These are phyloP conservation scores for Xylariaceae sp. DNA, from an alignment of 2,329 filamentous ascomycete species.

Conservation along the genomic window DNA sequence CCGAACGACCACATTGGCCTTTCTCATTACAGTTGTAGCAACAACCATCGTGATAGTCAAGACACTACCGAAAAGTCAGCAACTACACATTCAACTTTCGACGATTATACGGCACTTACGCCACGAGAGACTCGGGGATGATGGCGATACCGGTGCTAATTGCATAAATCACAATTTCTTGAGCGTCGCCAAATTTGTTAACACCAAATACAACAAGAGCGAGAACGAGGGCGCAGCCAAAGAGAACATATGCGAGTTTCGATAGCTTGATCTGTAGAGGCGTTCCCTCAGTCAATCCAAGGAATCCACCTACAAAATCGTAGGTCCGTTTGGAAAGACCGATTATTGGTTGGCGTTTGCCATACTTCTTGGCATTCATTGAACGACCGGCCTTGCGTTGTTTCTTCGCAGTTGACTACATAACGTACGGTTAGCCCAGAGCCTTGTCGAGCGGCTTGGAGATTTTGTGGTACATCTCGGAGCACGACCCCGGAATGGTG, in stretches of 20 bases:
- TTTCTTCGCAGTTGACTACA: conserved; percentile 44
- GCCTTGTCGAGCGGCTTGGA: background rate
- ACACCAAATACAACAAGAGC: conserved; percentile 55
- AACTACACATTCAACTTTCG: conserved; percentile 19
- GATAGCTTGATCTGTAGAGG: conserved; percentile 74
- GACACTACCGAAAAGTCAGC: conserved; percentile 36
- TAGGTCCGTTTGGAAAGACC: conserved; percentile 44
- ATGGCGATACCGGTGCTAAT: conserved; percentile 57
- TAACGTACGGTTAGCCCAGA: background rate
- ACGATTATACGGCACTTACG: conserved; percentile 36
- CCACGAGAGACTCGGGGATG: conserved; percentile 60
- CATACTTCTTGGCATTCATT: conserved; percentile 50
- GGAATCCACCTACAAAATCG: conserved; percentile 51
- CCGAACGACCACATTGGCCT: conserved; percentile 59
- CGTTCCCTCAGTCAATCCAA: conserved; percentile 62
- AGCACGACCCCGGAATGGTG: background rate
- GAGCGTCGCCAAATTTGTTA: conserved; percentile 47
- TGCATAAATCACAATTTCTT: conserved; percentile 53
- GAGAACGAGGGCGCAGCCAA: conserved; percentile 59
- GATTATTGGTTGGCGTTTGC: conserved; percentile 45
- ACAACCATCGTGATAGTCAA: conserved; percentile 67
- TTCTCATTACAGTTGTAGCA: conserved; percentile 59
- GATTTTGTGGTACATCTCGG: background rate
- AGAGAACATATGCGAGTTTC: conserved; percentile 70
- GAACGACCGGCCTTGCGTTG: conserved; percentile 50